Conservation (phyloP, 768 basidiomycete genomes). For the Antrodiella citrinella region DNA sequence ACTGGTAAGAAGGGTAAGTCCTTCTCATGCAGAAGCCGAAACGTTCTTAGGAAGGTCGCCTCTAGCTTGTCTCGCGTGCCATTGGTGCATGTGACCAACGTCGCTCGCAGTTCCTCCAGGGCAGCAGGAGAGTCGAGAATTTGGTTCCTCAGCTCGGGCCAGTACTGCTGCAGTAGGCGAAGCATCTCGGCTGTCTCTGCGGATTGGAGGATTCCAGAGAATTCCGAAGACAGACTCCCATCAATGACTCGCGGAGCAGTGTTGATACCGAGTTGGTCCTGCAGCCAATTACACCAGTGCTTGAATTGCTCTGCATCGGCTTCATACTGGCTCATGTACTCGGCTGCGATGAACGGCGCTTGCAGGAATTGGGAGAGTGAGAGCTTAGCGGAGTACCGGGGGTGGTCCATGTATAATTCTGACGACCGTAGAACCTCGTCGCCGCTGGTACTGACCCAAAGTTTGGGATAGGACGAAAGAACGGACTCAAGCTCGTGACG, state of each 20-base stretch:
- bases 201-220: background rate
- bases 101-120: constrained; percentile 3
- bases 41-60: constrained; percentile 3
- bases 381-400: background rate
- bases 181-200: constrained; percentile 2
- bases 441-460: background rate
- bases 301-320: background rate
- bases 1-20: constrained; percentile 16
- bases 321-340: background rate
- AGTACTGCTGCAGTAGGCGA: constrained; percentile 4
- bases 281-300: constrained; percentile 13
- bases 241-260: constrained; percentile 10
- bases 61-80: background rate
- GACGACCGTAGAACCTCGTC: background rate
- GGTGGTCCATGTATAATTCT: constrained; percentile 1
- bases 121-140: background rate
- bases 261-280: constrained; percentile 7
- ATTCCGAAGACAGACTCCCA: constrained; percentile 9
- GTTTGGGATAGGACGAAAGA: too few species aligned
- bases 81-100: constrained; percentile 1
- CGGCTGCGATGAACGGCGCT: background rate
- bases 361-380: background rate
- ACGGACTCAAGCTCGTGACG: background rate
- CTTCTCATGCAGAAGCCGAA: background rate
- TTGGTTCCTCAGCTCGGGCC: constrained; percentile 2